Base-by-base conservation (phyloP, 257 asterid species). In the Sherardia arvensis region DNA sequence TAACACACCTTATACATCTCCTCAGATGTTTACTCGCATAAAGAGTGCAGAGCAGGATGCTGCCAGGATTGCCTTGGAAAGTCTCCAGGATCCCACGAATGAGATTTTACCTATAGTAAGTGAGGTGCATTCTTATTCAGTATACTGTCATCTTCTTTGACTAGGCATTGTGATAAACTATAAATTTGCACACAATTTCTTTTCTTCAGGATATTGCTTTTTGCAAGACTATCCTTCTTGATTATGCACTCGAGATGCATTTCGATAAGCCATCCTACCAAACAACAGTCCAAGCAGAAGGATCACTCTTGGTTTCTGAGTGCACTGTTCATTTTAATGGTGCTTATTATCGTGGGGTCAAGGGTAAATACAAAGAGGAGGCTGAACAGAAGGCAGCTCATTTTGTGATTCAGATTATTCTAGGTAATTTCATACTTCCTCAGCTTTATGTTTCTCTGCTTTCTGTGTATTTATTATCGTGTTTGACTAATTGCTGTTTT, bases 341-440 rank as follows among this genome's bases (percentile, higher is more conserved):
- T 18, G 76, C 59, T 61, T 55, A 72, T 18, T 83, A 70, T 56
- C 59, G 10, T 20, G 92, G 95, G 60, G 76, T 68, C 32, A 71
- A 66, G 8, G 86, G 77, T 8, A 77, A 57, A 69, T 83, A 18
- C 61, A 87, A 81, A 77, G 84, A 81, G 73, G 92, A 84, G 66
- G 92, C 90, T 30, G 90, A 84, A 69, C 87, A 80, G 40, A 58
- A 74, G 68, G 95, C 90, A 58, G 92, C 95, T 60, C 82, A 90
- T 45, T 73, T 79, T 25, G 89, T 79, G 32, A 77, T 87, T 57
- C 49, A 80, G 40, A 77, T 85, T 20, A 68, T 81, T 40, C 67
- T 87, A 71, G 86, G 95, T 84, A 73, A 53, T 40, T 47, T 2
- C 20, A 30, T 55, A 36, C 36, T 11, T 61, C 5, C 14, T 45